These are phyloP conservation scores for Hypocreales sp. DNA, from an alignment of 2,329 filamentous ascomycete species.

Conservation along the genomic window DNA sequence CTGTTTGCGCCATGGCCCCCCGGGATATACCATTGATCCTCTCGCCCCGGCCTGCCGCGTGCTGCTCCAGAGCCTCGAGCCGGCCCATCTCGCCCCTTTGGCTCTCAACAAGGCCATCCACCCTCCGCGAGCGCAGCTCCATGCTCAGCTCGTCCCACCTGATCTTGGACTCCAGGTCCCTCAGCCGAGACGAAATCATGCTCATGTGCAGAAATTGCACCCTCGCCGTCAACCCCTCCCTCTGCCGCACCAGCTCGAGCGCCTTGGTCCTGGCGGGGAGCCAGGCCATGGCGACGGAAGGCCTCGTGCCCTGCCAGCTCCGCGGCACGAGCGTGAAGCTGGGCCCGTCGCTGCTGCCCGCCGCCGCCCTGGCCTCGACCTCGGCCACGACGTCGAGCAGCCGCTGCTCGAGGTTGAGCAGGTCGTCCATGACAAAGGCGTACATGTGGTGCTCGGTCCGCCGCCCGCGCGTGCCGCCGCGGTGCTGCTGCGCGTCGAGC, in stretches of 20 bases:
- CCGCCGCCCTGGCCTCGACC: constrained; percentile 17
- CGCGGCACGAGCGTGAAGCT: constrained; percentile 22
- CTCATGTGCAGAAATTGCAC: constrained; percentile 33
- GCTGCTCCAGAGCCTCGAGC: too few relatives aligned
- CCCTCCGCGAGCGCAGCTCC: constrained; percentile 11
- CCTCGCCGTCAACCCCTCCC: constrained; percentile 25
- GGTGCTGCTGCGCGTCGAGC: constrained; percentile 10
- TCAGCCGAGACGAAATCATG: constrained; percentile 27
- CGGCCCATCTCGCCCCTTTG: too few relatives aligned
- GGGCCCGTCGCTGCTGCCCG: constrained; percentile 6
- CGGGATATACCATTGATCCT: too few relatives aligned
- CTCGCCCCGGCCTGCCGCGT: too few relatives aligned
- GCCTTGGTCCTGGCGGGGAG: constrained; percentile 26
- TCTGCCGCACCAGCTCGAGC: constrained; percentile 27
- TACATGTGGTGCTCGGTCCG: constrained; percentile 29
- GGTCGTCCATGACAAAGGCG: constrained; percentile 29
- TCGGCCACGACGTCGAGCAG: constrained; percentile 28
- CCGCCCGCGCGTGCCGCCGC: constrained; percentile 7
- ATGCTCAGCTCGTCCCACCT: constrained; percentile 14
- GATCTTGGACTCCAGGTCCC: constrained; percentile 18
- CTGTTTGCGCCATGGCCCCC: constrained; percentile 3
- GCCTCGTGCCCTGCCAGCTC: constrained; percentile 20
- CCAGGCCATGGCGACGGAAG: constrained; percentile 27
- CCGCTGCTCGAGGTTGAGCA: constrained; percentile 25
- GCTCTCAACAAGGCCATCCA: too few relatives aligned